Base-by-base conservation (phyloP, 1,139 yeast genomes). In the Pichia sp. region DNA sequence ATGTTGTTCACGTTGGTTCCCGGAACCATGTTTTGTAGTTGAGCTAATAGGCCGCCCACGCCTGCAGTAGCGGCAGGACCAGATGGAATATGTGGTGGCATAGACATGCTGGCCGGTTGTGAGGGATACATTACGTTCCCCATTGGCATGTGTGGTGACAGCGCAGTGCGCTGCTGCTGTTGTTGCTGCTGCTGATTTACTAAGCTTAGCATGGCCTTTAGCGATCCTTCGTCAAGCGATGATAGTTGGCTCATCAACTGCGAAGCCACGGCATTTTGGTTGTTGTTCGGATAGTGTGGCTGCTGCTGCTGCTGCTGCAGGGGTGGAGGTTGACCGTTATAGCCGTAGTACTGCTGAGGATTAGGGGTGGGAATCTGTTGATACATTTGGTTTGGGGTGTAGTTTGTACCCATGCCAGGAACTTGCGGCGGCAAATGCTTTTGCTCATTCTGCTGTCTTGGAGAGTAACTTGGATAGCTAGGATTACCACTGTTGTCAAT, bases 201-300 rank as follows among this genome's bases (percentile, higher is more conserved):
- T 48, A 56, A 23, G 36, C 43, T 15, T 23, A 59, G 19, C 60
- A 59, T 55, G 2, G 58, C 50, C 47, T 59, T 55, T 47, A 59
- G 49, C 11, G 59, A 49, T 7, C 52, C 49, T 43, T 51, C 59
- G 50, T 62, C 53, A 56, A 64, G 44, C 56, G 63, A 31, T 54
- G 66, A 44, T 65, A 70, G 32, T 30, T 45, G 34, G 62, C 69
- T 45, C 66, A 74, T 3, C 60, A 70, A 19, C 64, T 71, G 38
- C 59, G 73, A 31, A 65, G 72, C 45, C 61, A 72, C 19, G 67
- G 73, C 7, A 55, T 32, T 31, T 45, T 16, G 26, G 16, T 32
- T 46, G 10, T 36, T 36, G 16, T 34, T 38, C 32, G 23, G 52
- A 38, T 46, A n/a, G 31, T 42, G 44, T 16, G 45, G 43, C 7